Evolutionary conservation across 2,329 filamentous ascomycete genomes (phyloP), one percentile per base, ranked within the genome.

Genomic region (Neofusicoccum kwambonambiense): DNA sequence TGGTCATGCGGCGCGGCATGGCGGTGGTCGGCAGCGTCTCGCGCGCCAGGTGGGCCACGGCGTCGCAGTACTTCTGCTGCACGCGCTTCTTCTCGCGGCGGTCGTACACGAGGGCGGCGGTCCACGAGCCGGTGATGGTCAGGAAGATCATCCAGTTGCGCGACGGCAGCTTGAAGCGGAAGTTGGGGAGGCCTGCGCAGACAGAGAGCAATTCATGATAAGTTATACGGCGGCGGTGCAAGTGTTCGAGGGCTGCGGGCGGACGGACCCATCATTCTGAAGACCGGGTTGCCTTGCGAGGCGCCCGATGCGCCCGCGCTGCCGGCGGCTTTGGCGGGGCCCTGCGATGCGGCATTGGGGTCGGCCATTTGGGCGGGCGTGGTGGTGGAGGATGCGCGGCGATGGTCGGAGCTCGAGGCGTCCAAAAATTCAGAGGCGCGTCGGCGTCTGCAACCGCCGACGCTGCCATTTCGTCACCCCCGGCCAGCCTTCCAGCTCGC

Each of bases 131-230:
- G 11, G 90, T 89, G 64, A 98, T 77, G 52, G 90, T 84, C 78
- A 93, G 88, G 81, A 99, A 99, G 73, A 99, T 97, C 80, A 95
- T 87, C 95, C 95, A 99, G 77, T 98, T 98, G 67, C 95, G 90
- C 17, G 94, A 98, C 7, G 95, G 95, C 17, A 99, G 87, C 78
- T 88, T 92, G 71, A 89, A 85, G 66, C 91, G 90, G 67, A 97
- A 86, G 70, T 89, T 90, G 58, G 94, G 94, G 65, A 99, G 82
- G 65, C 94, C 94, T 89, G 64, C 15, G 34, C 66, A 45, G 17
- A 13, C 7, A 50, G 42, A 13, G 39, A 41, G 57, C 31, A 39
- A 5, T 22, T 35, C 41, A 22, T 31, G 27, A 31, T 31, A 31
- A 31, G 27, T 31, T 6, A 31, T 31, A 31, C 27, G 27, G 27